Evolutionary conservation across 805 yeast species (phyloP), one percentile per base, ranked within the genome.

Genomic region (Nakazawaea ernobii): DNA sequence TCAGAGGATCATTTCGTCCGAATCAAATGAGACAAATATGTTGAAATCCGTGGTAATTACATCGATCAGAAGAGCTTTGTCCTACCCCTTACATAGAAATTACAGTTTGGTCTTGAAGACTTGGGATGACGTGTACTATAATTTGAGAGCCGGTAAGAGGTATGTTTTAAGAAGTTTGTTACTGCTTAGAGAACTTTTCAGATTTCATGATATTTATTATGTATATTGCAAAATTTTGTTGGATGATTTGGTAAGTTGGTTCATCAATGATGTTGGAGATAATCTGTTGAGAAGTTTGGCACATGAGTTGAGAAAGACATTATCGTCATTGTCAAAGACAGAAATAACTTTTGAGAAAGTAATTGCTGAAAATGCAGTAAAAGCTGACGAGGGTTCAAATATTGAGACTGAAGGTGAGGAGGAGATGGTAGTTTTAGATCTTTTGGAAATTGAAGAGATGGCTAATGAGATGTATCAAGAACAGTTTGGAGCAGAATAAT

Each of bases 141-240:
- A 80, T 3, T 66, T 94, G 41, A 62, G 84, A 45, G 78, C 77
- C 27, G 97, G 97, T 1, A 83, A 82, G 56, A 68, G 86, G 42
- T 71, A 75, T 11, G 73, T 91, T 0, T 66, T 90, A 32, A 75
- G 77, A 53, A 68, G 75, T 1, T 59, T 92, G 24, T 65, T 90
- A 29, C 78, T 75, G 7, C 63, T 80, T 13, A 75, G 86, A 53
- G 92, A 86, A 59, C 65, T 86, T 9, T 91, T 91, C 63, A 73
- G 96, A 50, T 84, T 68, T 59, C 95, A 89, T 59, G 95, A 89
- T 57, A 75, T 84, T 17, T 89, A 89, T 60, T 87, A 89, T 59
- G 89, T 88, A 6, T 91, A 91, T 61, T 86, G 86, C 59, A 80
- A 79, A 58, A 73, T 90, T 0, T 73, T 87, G 70, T 54, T 89